Evolutionary conservation across 495 filamentous ascomycete species (phyloP), one percentile per base, ranked within the genome.

Genomic region (Copromyces sp.): DNA sequence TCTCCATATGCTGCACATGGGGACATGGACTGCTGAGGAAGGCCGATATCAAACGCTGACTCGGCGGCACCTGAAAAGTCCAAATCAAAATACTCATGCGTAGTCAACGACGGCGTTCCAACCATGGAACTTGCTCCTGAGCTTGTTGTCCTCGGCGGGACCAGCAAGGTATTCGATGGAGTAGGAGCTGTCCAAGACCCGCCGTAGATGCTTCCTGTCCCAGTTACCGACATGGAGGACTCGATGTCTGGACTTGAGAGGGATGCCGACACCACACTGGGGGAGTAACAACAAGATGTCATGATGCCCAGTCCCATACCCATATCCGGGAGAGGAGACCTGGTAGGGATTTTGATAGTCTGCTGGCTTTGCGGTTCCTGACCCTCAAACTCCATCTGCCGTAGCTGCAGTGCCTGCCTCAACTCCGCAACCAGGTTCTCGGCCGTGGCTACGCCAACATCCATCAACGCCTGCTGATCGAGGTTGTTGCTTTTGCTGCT

Each of bases 401-500:
- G 35, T 5, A 3, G 35, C 35, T 37, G 35, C 0, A 44, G 17
- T 0, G 42, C 16, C 2, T 44, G 16, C 4, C 0, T n/a, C 2
- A 47, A 47, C n/a, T 70, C 69, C 0, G 24, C 70, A 17, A 74
- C 70, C 4, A 71, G 24, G 1, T 2, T n/a, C 59, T 74, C 74
- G 17, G 74, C 76, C 0, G 76, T 68, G 8, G 32, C 59, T 0
- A 73, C 76, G 0, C 74, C 75, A n/a, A 59, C 45, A 0, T 65
- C 73, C 12, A 77, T 20, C 9, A 75, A 14, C 24, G 20, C 68
- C 17, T 70, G n/a, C 11, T 39, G 24, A 20, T 41, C 41, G 14
- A 42, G 59, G 0, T 12, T 53, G 1, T 24, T 9, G 17, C 47
- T 39, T 8, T 24, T 24, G 24, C 24, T 24, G 24, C 24, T 70